Evolutionary conservation across 2,329 filamentous ascomycete species (phyloP).

Genomic region (Stenocarpella maydis): DNA sequence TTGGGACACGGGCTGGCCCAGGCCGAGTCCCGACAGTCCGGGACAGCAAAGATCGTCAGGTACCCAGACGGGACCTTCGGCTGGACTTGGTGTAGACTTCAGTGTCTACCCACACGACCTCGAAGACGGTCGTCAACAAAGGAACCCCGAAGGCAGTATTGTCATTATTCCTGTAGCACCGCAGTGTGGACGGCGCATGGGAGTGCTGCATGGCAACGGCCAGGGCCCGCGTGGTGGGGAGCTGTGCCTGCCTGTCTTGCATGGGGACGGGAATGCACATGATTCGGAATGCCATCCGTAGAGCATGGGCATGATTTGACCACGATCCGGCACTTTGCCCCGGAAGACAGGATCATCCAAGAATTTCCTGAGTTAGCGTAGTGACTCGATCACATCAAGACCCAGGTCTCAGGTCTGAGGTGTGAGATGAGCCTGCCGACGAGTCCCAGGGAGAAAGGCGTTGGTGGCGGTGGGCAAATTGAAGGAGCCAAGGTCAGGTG

Average conservation of each 20-base stretch:
- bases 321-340: background rate
- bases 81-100: background rate
- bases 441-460: background rate
- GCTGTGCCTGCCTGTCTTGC: slow-evolving; percentile 5
- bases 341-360: background rate
- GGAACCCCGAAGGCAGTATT: background rate
- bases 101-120: background rate
- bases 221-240: slow-evolving; percentile 6
- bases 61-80: background rate
- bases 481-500: slow-evolving; percentile 15
- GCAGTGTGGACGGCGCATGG: background rate
- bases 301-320: background rate
- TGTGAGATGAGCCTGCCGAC: background rate
- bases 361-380: background rate
- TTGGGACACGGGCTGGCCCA: slow-evolving; percentile 16
- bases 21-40: slow-evolving; percentile 20
- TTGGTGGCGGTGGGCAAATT: slow-evolving; percentile 8
- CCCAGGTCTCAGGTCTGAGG: background rate
- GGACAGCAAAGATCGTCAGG: slow-evolving; percentile 21
- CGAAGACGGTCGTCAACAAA: background rate
- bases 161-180: slow-evolving; percentile 4
- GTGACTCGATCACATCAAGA: background rate
- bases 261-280: background rate
- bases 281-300: slow-evolving; percentile 6
- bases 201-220: slow-evolving; percentile 3